These are phyloP conservation scores for Brassica cretica DNA, from an alignment of 345 rosid genomes.

Conservation along the genomic window DNA sequence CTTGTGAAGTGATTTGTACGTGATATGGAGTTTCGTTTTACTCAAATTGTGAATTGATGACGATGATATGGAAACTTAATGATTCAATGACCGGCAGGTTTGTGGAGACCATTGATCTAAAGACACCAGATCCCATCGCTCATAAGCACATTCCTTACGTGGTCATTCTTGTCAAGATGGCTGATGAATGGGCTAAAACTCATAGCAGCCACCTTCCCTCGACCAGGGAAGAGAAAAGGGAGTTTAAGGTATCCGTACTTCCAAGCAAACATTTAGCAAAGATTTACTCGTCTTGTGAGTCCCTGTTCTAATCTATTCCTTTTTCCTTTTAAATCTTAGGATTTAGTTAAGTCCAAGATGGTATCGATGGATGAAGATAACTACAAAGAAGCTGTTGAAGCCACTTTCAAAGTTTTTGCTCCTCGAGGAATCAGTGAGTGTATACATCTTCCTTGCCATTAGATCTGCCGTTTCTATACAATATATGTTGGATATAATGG, in stretches of 20 bases:
- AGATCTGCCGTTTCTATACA: constrained; percentile 3
- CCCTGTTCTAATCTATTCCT: constrained; percentile 19
- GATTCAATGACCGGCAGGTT: constrained; percentile 45
- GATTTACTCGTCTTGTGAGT: constrained; percentile 22
- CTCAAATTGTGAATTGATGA: not conserved
- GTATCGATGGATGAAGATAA: constrained; percentile 79
- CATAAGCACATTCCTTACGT: constrained; percentile 93
- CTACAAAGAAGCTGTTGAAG: constrained; percentile 82
- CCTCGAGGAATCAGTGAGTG: constrained; percentile 90
- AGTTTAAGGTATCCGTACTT: constrained; percentile 67
- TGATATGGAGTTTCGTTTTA: not conserved
- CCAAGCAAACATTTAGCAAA: constrained; percentile 15
- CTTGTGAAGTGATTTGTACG: not conserved
- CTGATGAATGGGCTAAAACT: constrained; percentile 76
- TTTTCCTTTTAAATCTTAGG: constrained; percentile 48
- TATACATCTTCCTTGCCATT: constrained; percentile 19
- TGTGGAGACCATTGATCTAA: constrained; percentile 75
- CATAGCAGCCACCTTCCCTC: constrained; percentile 75
- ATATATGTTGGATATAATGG: not conserved
- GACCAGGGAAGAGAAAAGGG: constrained; percentile 79
- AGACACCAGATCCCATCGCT: constrained; percentile 63
- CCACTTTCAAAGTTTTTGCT: constrained; percentile 86
- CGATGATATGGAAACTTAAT: not conserved
- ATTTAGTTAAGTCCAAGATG: constrained; percentile 74
- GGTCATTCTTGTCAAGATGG: constrained; percentile 77